A percentile compares a stretch with the other conserved stretches of the same genome.
These are phyloP conservation scores for Gonapodya sp. DNA, from an alignment of 192 early-diverging fungal species.

Conservation along the genomic window DNA sequence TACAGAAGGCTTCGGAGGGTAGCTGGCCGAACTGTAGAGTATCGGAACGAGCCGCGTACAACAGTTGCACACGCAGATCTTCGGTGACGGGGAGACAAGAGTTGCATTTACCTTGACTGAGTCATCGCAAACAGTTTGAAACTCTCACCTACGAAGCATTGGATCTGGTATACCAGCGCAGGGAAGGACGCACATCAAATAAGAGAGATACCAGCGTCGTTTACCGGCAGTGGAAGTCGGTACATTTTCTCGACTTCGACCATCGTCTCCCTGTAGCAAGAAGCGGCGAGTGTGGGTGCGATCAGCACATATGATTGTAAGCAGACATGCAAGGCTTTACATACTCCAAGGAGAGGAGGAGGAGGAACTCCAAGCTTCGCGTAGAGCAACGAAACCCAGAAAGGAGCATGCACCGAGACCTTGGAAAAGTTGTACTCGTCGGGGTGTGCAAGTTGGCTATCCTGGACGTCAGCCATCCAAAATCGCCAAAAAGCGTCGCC, in stretches of 20 bases:
- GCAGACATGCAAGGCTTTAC: neutral
- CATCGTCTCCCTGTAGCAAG: slow-evolving; percentile 18
- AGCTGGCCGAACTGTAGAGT: slow-evolving; percentile 21
- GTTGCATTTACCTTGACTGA: no score
- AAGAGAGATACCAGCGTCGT: slow-evolving; percentile 40
- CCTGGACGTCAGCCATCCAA: slow-evolving; percentile 32
- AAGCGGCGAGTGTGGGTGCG: no score
- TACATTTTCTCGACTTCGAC: slow-evolving; percentile 31
- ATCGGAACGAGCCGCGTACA: slow-evolving; percentile 35
- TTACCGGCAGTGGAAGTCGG: slow-evolving; percentile 41
- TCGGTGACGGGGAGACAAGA: neutral
- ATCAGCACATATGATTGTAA: slow-evolving; percentile 9
- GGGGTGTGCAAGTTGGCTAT: slow-evolving; percentile 39
- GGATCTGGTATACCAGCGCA: slow-evolving; percentile 43
- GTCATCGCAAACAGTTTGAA: neutral
- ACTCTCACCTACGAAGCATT: slow-evolving; percentile 27
- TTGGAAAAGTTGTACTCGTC: slow-evolving; percentile 44
- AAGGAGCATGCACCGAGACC: slow-evolving; percentile 42
- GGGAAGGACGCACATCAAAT: slow-evolving; percentile 42
- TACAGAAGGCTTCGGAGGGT: slow-evolving; percentile 41
- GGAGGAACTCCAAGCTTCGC: slow-evolving; percentile 37
- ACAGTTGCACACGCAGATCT: slow-evolving; percentile 31
- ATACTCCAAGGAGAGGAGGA: slow-evolving; percentile 22
- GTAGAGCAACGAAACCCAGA: slow-evolving; percentile 38
- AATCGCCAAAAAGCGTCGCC: slow-evolving; percentile 44